These are phyloP conservation scores for Paxillus ammoniavirescens DNA, from an alignment of 768 basidiomycete genomes.

Conservation along the genomic window DNA sequence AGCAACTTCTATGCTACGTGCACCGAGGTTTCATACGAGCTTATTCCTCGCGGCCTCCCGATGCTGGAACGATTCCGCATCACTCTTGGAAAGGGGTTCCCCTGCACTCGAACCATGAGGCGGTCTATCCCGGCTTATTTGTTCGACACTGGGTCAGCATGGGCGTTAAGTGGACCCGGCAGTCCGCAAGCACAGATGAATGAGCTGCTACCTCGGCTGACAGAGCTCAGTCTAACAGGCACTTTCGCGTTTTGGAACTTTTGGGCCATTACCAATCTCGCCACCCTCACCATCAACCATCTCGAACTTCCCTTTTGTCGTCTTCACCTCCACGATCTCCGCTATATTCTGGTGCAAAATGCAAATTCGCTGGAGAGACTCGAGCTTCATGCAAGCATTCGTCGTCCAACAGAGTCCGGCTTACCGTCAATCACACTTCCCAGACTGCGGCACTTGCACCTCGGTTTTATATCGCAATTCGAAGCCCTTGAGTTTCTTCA, in stretches of 20 bases:
- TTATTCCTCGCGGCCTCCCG: neutral
- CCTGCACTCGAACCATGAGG: neutral
- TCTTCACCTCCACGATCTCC: neutral
- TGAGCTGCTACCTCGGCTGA: neutral
- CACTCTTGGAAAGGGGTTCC: neutral
- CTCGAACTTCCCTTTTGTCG: neutral
- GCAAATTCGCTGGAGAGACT: slow-evolving; percentile 3
- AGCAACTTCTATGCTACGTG: neutral
- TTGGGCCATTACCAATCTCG: slow-evolving; percentile 6
- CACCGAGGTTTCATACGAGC: neutral
- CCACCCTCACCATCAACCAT: slow-evolving; percentile 6
- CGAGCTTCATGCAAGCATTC: neutral
- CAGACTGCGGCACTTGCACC: neutral
- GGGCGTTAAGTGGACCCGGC: neutral
- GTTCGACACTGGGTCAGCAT: neutral
- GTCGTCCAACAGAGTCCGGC: too few relatives aligned
- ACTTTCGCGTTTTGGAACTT: neutral
- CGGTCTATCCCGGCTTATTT: neutral
- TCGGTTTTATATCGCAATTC: slow-evolving; percentile 3
- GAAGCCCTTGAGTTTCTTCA: slow-evolving; percentile 1
- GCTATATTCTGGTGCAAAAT: neutral
- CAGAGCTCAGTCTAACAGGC: neutral
- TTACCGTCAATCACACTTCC: neutral
- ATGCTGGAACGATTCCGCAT: slow-evolving; percentile 7
- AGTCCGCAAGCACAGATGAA: too few relatives aligned